phyloP scores from a whole-genome alignment of 2,329 filamentous ascomycete species.

The Penicillium sp. region DNA sequence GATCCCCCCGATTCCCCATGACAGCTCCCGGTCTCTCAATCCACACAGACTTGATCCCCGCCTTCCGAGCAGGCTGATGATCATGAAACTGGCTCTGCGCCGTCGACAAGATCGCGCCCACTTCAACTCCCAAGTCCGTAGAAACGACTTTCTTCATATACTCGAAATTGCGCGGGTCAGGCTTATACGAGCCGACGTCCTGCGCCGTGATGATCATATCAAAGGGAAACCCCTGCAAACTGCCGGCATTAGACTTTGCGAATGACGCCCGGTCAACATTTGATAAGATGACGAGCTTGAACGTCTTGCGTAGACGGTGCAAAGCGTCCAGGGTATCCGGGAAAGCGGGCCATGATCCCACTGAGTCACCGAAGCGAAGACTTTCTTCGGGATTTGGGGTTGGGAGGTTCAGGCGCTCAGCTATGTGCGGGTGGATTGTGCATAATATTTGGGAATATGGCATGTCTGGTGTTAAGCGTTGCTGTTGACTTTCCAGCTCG shows the following conservation, averaged over 20 bases:
- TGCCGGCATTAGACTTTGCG: constrained; percentile 41
- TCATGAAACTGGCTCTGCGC: constrained; percentile 64
- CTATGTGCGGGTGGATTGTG: constrained; percentile 37
- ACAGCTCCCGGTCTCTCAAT: constrained; percentile 48
- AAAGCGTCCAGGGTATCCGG: constrained; percentile 53
- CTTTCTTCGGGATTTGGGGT: constrained; percentile 33
- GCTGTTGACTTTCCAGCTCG: constrained; percentile 43
- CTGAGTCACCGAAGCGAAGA: constrained; percentile 44
- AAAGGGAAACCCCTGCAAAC: constrained; percentile 50
- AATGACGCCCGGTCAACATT: constrained; percentile 54
- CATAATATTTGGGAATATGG: constrained; percentile 57
- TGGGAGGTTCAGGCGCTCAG: constrained; percentile 23
- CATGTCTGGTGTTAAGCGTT: constrained; percentile 51
- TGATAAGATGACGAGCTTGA: constrained; percentile 53
- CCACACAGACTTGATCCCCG: constrained; percentile 59
- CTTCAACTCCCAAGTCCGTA: constrained; percentile 52
- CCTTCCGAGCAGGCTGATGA: constrained; percentile 57
- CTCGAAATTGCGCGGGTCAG: constrained; percentile 57
- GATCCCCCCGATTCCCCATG: constrained; percentile 36
- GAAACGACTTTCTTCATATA: constrained; percentile 55
- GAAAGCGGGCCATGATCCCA: constrained; percentile 52
- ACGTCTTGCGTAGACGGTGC: constrained; percentile 44
- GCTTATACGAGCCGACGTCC: constrained; percentile 68
- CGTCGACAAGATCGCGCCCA: constrained; percentile 58
- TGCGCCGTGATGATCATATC: constrained; percentile 64